A percentile compares a stretch with the other conserved stretches of the same genome.
Conservation (phyloP, 345 rosid species). For the Heritiera littoralis region DNA sequence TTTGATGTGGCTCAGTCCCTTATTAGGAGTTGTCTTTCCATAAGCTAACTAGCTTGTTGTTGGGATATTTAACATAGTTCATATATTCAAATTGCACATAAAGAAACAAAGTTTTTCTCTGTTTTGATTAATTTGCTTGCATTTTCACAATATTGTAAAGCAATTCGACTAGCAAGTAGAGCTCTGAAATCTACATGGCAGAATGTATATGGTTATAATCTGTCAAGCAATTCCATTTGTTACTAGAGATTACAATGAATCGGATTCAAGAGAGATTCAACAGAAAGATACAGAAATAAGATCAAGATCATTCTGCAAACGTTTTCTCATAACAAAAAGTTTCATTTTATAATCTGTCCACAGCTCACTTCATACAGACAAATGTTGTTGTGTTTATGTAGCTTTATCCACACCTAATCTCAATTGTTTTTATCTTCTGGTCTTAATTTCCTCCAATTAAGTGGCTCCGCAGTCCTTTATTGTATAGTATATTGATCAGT, state of each 20-base stretch:
- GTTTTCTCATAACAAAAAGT: too few species aligned
- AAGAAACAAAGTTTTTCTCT: background rate
- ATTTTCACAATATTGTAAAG: background rate
- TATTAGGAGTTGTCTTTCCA: too few species aligned
- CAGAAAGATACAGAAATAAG: too few species aligned
- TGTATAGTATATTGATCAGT: background rate
- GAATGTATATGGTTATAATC: background rate
- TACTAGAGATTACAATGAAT: background rate
- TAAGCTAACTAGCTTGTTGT: too few species aligned
- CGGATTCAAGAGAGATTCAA: too few species aligned
- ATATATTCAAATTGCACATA: background rate
- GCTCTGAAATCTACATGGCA: background rate
- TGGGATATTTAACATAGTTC: too few species aligned
- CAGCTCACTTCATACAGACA: background rate
- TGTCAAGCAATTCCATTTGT: background rate
- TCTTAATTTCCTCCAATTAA: background rate
- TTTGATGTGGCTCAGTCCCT: too few species aligned
- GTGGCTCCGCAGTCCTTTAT: background rate
- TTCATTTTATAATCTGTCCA: background rate
- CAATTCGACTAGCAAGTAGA: background rate
- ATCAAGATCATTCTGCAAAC: background rate
- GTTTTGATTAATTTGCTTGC: background rate
- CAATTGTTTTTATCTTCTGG: background rate
- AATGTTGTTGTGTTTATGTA: background rate
- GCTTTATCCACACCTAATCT: background rate